Evolutionary conservation across 768 basidiomycete species (phyloP).

Genomic region (Trametes coccinea): DNA sequence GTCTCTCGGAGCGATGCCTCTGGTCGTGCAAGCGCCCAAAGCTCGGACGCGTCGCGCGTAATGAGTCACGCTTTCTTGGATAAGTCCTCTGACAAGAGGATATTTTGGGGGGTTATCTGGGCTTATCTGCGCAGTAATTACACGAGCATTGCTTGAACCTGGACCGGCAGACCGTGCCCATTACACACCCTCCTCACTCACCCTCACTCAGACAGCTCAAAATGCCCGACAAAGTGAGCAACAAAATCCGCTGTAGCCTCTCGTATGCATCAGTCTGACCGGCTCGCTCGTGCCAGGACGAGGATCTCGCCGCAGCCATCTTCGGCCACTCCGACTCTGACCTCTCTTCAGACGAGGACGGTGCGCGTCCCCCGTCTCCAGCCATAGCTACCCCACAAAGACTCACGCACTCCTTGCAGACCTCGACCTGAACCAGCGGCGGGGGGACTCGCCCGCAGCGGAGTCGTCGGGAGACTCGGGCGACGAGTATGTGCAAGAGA

Average conservation of each 20-base stretch:
- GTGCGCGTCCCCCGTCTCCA: constrained; percentile 28
- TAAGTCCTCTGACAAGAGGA: neutral
- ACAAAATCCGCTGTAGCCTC: neutral
- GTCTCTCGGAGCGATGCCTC: too few species aligned
- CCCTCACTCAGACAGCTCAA: neutral
- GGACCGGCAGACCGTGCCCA: neutral
- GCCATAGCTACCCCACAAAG: neutral
- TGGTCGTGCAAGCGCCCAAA: too few species aligned
- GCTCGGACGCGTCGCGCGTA: constrained; percentile 19
- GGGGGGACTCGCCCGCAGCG: constrained; percentile 32
- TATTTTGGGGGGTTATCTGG: neutral
- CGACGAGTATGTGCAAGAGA: constrained; percentile 52
- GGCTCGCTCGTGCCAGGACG: constrained; percentile 40
- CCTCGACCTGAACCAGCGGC: constrained; percentile 42
- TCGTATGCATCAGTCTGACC: neutral
- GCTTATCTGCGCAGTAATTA: neutral
- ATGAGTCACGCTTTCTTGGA: constrained; percentile 10
- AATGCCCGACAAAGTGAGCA: constrained; percentile 17
- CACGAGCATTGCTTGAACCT: neutral
- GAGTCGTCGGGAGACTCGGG: constrained; percentile 44
- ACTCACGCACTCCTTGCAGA: constrained; percentile 32
- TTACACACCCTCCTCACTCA: neutral
- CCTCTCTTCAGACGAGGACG: constrained; percentile 75
- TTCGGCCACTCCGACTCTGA: constrained; percentile 85
- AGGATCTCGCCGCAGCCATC: constrained; percentile 33